Conservation (phyloP, 1,139 yeast species). For the Blastobotrys illinoisensis region DNA sequence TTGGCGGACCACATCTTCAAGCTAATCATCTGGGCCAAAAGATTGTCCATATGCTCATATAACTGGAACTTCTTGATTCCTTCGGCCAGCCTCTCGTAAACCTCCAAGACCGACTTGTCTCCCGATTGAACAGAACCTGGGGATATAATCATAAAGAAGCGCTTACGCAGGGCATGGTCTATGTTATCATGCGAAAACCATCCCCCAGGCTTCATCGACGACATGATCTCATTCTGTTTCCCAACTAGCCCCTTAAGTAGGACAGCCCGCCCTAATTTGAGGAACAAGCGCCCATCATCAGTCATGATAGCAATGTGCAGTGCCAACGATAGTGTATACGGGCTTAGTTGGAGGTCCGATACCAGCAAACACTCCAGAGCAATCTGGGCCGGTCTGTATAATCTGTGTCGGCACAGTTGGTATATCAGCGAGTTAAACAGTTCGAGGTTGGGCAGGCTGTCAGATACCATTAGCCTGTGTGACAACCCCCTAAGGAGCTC, state of each 20-base stretch:
- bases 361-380: conserved; percentile 22
- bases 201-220: not conserved
- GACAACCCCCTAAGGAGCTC: conserved; percentile 10
- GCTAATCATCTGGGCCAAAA: conserved; percentile 19
- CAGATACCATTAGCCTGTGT: conserved; percentile 15
- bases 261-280: conserved; percentile 16
- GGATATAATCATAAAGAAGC: not conserved
- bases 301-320: conserved; percentile 19
- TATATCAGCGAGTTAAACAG: conserved; percentile 23
- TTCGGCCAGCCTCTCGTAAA: conserved; percentile 16
- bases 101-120: not conserved
- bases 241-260: conserved; percentile 6
- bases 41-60: conserved; percentile 21
- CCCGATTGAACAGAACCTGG: not conserved
- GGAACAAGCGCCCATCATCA: conserved; percentile 16
- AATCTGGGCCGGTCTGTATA: conserved; percentile 24
- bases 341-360: conserved; percentile 20
- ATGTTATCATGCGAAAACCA: conserved; percentile 5
- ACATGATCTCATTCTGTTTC: conserved; percentile 5
- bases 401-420: conserved; percentile 17
- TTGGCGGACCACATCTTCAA: conserved; percentile 15
- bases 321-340: conserved; percentile 18
- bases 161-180: conserved; percentile 3
- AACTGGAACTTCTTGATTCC: conserved; percentile 22
- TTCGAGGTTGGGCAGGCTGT: conserved; percentile 21